phyloP scores from a whole-genome alignment of 257 asterid genomes.

The Capsicum pubescens region DNA sequence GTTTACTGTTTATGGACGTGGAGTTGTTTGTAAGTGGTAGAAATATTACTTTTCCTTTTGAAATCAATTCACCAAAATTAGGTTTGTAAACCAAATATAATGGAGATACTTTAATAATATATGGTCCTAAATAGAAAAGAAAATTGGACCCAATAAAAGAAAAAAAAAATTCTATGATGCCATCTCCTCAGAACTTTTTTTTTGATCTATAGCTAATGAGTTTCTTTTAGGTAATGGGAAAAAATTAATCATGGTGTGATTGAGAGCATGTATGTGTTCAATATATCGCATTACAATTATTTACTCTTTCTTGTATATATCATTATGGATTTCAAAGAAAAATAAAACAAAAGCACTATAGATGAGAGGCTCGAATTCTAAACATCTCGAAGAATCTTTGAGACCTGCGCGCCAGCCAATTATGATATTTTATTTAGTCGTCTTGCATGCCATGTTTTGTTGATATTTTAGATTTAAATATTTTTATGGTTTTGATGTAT shows the following conservation, averaged over 20 bases:
- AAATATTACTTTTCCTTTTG: neutral
- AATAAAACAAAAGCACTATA: neutral
- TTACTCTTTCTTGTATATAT: neutral
- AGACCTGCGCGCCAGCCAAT: too few relatives aligned
- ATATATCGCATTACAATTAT: neutral
- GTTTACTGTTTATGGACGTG: neutral
- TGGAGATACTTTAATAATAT: neutral
- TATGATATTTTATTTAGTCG: too few relatives aligned
- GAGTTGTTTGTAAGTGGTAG: slow-evolving; percentile 21
- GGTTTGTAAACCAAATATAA: neutral
- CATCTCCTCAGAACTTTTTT: neutral
- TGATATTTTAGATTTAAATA: too few relatives aligned
- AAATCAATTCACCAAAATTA: neutral
- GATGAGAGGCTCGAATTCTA: too few relatives aligned
- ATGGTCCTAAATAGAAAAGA: neutral
- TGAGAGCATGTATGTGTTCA: neutral
- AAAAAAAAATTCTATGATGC: neutral
- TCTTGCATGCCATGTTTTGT: too few relatives aligned
- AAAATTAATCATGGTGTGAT: too few relatives aligned
- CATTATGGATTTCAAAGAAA: neutral
- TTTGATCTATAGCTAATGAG: too few relatives aligned
- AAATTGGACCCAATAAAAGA: neutral
- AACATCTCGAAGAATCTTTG: too few relatives aligned
- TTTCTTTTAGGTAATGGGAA: too few relatives aligned
- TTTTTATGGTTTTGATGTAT: too few relatives aligned